Evolutionary conservation across 192 early-diverging fungal genomes (phyloP), one percentile per base, ranked within the genome.

Genomic region (Dissophora ornata): DNA sequence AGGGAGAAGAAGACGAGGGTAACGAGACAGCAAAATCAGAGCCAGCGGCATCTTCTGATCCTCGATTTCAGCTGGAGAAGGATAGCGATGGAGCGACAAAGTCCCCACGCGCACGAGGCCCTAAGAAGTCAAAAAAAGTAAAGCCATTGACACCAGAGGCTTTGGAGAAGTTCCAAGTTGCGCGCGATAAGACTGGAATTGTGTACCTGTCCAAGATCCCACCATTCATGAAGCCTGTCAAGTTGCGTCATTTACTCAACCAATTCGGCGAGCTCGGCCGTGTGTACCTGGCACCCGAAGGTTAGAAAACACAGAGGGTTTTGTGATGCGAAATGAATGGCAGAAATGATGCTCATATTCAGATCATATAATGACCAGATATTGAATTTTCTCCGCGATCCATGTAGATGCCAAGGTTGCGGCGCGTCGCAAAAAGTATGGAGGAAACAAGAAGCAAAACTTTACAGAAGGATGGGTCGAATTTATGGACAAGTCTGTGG

Each of bases 401-500:
- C n/a, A n/a, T n/a, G n/a, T 55, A 84, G 88, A 89, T 71, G 46
- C 90, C 10, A 92, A 91, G 75, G 81, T 90, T 19, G 88, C 93
- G 38, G 88, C 85, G 12, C 84, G 92, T 41, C 85, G 96, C 15
- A 88, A 92, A 79, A 97, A 98, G 80, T 94, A 95, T 69, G 87
- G 86, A 25, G 88, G 91, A 24, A 97, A 97, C 83, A 90, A 85
- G 54, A 87, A 90, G 15, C 83, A 89, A 28, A 96, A 97, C 67
- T 99, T 88, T 74, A 90, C 87, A 1, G 96, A 99, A 78, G 97
- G 96, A 7, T 99, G 97, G 97, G 91, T 99, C 25, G 97, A 99
- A 81, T 98, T 99, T 80, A 71, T 82, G 52, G 95, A 97, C 81
- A 99, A 99, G 81, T 90, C 87, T 51, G 85, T 90, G n/a, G 97